Evolutionary conservation across 1,284 basidiomycete species (phyloP), one percentile per base, ranked within the genome.

Genomic region (Ganoderma sinense): DNA sequence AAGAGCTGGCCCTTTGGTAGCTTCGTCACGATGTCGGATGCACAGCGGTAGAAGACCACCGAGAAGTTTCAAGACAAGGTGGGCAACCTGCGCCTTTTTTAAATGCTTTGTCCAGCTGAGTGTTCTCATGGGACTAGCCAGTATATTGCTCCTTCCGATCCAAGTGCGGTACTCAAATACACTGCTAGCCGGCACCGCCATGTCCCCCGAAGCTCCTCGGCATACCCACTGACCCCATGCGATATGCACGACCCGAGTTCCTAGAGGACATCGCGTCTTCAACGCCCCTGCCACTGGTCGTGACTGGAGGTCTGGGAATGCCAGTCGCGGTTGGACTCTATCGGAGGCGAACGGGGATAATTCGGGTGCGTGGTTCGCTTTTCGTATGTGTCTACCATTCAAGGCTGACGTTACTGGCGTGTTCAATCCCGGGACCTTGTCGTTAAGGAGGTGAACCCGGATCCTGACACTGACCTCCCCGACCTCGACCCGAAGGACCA

Each of bases 251-350:
- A 36, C 93, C 95, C 20, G 91, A 93, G 76, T 97, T 96, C 75
- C 87, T 97, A 31, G 89, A 94, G 72, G 87, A 91, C 23, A 84
- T 98, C 55, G 93, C 94, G 1, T 89, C 91, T 62, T 93, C 94
- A 60, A 89, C 91, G 8, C 92, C 93, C 0, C 80, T 97, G 13
- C 96, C 97, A 0, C 96, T 98, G 94, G 92, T 98, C 70, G 92
- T 97, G 1, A 97, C 98, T 76, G 93, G 94, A 1, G 97, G 98
- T 79, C 93, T 93, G 77, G 97, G 97, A 1, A 97, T 98, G 95
- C 96, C 96, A 0, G 62, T 92, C 93, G 29, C 87, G 87, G 70
- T 97, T 90, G 86, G 91, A 94, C 62, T 43, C 82, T 95, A 23
- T 96, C 95, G 94, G 91, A 94, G 65, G 93, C 94, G 59, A 87